Evolutionary conservation across 768 basidiomycete species (phyloP).

Genomic region (Amyloporia xantha): DNA sequence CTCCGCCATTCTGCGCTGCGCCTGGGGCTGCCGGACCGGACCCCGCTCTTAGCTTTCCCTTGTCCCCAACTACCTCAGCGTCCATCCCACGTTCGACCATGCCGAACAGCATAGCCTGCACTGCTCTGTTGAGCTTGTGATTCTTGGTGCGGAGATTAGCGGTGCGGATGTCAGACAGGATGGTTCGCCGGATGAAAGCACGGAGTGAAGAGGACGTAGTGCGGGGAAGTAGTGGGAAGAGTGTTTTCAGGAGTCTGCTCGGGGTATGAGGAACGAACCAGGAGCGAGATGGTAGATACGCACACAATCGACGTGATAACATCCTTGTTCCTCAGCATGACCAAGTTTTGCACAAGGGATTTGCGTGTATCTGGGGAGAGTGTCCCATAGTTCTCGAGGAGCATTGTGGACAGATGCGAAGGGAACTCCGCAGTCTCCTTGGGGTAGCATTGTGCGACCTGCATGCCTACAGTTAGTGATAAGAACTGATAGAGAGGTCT

Average conservation of each 20-base stretch:
- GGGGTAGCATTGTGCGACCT: conserved; percentile 93
- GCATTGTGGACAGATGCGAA: conserved; percentile 64
- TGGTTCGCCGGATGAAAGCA: conserved; percentile 84
- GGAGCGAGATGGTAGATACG: conserved; percentile 22
- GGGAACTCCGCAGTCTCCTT: conserved; percentile 86
- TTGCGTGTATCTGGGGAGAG: conserved; percentile 79
- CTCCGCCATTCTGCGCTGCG: conserved; percentile 53
- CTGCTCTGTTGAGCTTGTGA: conserved; percentile 92
- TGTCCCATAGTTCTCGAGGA: conserved; percentile 71
- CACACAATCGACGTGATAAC: conserved; percentile 91
- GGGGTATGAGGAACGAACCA: neutral
- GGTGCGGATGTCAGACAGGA: conserved; percentile 86
- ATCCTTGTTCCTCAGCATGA: conserved; percentile 89
- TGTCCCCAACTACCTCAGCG: conserved; percentile 74
- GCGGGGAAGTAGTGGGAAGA: conserved; percentile 95
- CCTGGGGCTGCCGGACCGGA: conserved; percentile 32
- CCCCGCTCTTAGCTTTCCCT: conserved; percentile 59
- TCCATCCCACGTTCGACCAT: conserved; percentile 95
- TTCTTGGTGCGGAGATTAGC: conserved; percentile 87
- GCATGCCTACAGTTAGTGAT: conserved; percentile 1
- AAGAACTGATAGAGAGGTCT: neutral
- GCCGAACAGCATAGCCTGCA: conserved; percentile 91
- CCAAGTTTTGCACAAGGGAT: conserved; percentile 82
- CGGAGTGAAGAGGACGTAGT: conserved; percentile 84
- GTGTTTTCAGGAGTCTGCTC: conserved; percentile 71